Evolutionary conservation across 192 early-diverging fungal genomes (phyloP), one percentile per base, ranked within the genome.

Genomic region (Funneliformis mosseae): DNA sequence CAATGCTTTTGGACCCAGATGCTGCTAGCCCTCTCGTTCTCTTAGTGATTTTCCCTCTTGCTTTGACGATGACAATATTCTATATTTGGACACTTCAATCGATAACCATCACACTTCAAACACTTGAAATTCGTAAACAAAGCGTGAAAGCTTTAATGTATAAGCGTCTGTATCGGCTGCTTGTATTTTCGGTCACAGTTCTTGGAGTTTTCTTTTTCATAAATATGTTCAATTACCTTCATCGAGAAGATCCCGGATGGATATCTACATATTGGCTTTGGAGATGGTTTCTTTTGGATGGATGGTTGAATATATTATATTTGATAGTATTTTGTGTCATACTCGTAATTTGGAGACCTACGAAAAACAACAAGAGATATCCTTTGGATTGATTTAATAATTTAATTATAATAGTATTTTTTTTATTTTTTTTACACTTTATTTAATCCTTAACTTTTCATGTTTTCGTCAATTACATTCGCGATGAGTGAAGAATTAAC

Each of bases 41-140:
- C 33, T 78, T 97, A 46, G 94, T 95, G 33, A 92, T 95, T 21
- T 88, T 98, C 10, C 98, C 98, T 3, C 86, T 98, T 45, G 91
- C 98, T 5, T 82, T 94, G 25, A 94, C 95, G 55, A 95, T 98
- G 96, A 94, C 94, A 0, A 83, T 91, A 38, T 99, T 99, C 75
- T 98, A 99, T 84, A 88, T 95, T n/a, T 96, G 96, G 94, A 99
- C 92, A 11, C 85, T 99, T 63, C 90, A 90, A 61, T 95, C 95
- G 1, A 87, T 98, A 67, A 92, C 91, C 10, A 79, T 88, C 11
- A 97, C 98, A 1, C 92, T 96, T 23, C 84, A 88, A 8, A 87
- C 92, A 7, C 90, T 98, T 33, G 91, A 94, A 78, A 83, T 90
- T 42, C 91, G 95, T 66, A 89, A 92, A 69, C 97, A 99, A 77